Percentiles rank a stretch among this genome's conserved stretches.
Conservation (phyloP, 441 rosid genomes). For the Croton setiger region DNA sequence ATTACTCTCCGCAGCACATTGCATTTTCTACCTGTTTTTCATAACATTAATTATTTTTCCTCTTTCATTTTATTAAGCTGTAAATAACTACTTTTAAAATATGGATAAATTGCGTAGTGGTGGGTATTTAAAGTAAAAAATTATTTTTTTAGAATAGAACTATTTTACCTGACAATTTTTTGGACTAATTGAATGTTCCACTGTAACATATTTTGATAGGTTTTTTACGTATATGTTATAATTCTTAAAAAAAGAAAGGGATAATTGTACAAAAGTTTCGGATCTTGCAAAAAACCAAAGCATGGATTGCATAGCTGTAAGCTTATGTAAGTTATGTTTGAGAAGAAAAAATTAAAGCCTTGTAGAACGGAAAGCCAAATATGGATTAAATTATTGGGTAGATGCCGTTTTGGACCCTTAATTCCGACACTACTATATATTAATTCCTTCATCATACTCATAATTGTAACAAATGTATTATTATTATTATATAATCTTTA, state of each 20-base stretch:
- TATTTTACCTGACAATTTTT: no score
- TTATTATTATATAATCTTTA: constrained; percentile 6
- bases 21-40: no score
- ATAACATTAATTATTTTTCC: no score
- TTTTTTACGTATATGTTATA: no score
- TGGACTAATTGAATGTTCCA: no score
- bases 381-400: constrained; percentile 7
- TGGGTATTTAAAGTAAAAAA: no score
- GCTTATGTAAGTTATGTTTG: neutral
- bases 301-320: neutral
- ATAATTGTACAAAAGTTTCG: neutral
- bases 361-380: neutral
- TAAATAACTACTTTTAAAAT: no score
- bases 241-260: no score
- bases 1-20: constrained; percentile 13
- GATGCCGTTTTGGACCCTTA: neutral
- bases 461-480: neutral
- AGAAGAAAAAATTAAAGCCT: neutral
- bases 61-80: no score
- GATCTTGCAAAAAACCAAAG: constrained; percentile 1
- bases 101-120: no score
- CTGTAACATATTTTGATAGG: no score
- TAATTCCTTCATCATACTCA: neutral
- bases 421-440: neutral
- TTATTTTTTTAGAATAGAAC: no score